Conservation (phyloP, 352 stramenopile species). For the Phytophthora sansomeana region DNA sequence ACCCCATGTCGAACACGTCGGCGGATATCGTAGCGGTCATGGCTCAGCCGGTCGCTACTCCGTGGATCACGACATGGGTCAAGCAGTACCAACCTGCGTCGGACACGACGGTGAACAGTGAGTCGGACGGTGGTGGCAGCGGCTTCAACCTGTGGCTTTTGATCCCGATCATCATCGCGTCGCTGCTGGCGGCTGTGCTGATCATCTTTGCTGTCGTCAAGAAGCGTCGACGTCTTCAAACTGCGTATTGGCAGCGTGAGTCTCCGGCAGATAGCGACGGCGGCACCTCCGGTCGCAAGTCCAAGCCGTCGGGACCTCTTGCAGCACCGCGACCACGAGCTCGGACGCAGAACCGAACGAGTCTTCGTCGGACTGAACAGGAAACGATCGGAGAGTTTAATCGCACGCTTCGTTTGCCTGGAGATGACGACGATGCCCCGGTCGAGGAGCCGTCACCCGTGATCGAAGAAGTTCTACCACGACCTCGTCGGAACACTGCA, state of each 20-base stretch:
- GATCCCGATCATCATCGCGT: slow-evolving; percentile 29
- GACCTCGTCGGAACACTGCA: slow-evolving; percentile 25
- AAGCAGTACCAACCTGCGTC: slow-evolving; percentile 34
- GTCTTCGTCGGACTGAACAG: slow-evolving; percentile 37
- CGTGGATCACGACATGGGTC: slow-evolving; percentile 40
- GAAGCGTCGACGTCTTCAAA: slow-evolving; percentile 28
- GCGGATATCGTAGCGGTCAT: slow-evolving; percentile 35
- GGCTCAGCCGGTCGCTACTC: slow-evolving; percentile 23
- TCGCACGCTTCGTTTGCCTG: slow-evolving; percentile 31
- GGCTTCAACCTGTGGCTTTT: slow-evolving; percentile 36
- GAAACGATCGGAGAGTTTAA: slow-evolving; percentile 42
- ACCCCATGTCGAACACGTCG: slow-evolving; percentile 34
- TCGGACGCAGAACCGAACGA: slow-evolving; percentile 24
- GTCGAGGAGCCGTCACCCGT: slow-evolving; percentile 28
- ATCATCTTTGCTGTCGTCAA: slow-evolving; percentile 26
- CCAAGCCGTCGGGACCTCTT: slow-evolving; percentile 25
- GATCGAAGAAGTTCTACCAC: slow-evolving; percentile 26
- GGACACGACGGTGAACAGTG: slow-evolving; percentile 26
- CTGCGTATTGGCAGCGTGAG: slow-evolving; percentile 25
- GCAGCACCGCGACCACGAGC: slow-evolving; percentile 9
- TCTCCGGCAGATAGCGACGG: slow-evolving; percentile 26
- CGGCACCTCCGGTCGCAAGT: slow-evolving; percentile 16
- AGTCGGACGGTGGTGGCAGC: slow-evolving; percentile 13
- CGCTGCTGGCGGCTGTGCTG: slow-evolving; percentile 1
- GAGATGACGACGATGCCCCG: slow-evolving; percentile 21